Evolutionary conservation across 169 alveolate genomes (phyloP), one percentile per base, ranked within the genome.

Genomic region (Cardiosporidium cionae): DNA sequence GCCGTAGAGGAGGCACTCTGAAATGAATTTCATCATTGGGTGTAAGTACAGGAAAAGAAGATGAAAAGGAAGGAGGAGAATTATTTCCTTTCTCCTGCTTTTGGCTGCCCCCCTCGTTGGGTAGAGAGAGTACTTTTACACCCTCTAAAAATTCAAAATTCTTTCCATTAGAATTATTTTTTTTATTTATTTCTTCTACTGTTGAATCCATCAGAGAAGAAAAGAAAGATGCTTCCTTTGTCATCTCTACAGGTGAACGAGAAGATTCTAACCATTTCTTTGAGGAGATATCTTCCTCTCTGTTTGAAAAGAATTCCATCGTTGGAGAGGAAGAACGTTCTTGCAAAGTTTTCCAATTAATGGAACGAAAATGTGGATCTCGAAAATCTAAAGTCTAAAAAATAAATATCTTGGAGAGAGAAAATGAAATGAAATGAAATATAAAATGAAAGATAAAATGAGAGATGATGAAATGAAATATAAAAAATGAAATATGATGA

Each of bases 1-100:
- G 86, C 32, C 89, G 77, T 7, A 73, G 68, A 31, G 89, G 89
- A 16, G 89, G 87, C 28, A 80, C 78, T 33, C 72, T 63, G 58
- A 83, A 83, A 33, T 76, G 84, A 25, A 33, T 52, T 25, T 70
- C 76, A 65, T 29, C 9, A 63, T 63, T 28, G 36, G 70, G 65
- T 22, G 5, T n/a, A 6, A 7, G 6, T 5, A 27, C 72, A 7
- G 72, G 65, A 66, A 9, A 5, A 25, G 72, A 66, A 9, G 72
- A 66, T 7, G 5, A 32, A 66, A 27, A 27, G 52, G 5, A 27
- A 34, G 72, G 65, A 5, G 72, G 23, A 27, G 23, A 66, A 34
- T 5, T 70, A 1, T 22, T 1, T 7, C 9, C 22, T 3, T 34
- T n/a, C 3, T 31, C 27, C 0, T 35, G 22, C 25, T 37, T n/a